Evolutionary conservation across 495 filamentous ascomycete genomes (phyloP).

Genomic region (Pseudevernia furfuracea): DNA sequence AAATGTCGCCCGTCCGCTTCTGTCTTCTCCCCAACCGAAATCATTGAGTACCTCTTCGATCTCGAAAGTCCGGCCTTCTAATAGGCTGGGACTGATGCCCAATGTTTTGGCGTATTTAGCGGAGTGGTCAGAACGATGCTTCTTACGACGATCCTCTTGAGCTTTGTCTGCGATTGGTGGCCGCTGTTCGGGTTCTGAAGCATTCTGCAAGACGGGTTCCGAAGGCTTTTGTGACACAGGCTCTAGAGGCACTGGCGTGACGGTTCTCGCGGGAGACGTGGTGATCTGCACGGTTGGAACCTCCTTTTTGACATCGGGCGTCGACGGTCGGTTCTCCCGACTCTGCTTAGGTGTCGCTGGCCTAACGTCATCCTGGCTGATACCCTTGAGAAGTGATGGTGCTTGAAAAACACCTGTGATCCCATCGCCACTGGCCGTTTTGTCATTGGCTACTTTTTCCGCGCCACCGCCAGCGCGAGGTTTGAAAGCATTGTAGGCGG

Average conservation of each 20-base stretch:
- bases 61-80: conserved; percentile 61
- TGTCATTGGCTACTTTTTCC: conserved; percentile 57
- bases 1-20: conserved; percentile 61
- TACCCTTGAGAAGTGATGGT: conserved; percentile 42
- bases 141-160: conserved; percentile 44
- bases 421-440: conserved; percentile 60
- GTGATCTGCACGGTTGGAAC: conserved; percentile 27
- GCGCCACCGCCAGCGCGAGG: conserved; percentile 75
- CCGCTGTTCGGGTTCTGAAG: conserved; percentile 22
- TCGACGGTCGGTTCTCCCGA: conserved; percentile 17
- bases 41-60: conserved; percentile 76
- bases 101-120: conserved; percentile 69
- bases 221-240: conserved; percentile 21
- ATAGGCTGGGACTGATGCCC: conserved; percentile 60
- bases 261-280: conserved; percentile 23
- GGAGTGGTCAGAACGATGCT: conserved; percentile 64
- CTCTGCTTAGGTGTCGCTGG: conserved; percentile 11
- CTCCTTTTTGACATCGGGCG: conserved; percentile 17
- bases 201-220: conserved; percentile 16
- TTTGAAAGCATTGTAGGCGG: conserved; percentile 74
- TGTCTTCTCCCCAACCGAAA: conserved; percentile 80
- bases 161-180: conserved; percentile 33
- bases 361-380: conserved; percentile 21
- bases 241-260: conserved; percentile 9
- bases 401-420: conserved; percentile 82